These are phyloP conservation scores for Hirsutella thompsonii DNA, from an alignment of 2,329 filamentous ascomycete species.

Conservation along the genomic window DNA sequence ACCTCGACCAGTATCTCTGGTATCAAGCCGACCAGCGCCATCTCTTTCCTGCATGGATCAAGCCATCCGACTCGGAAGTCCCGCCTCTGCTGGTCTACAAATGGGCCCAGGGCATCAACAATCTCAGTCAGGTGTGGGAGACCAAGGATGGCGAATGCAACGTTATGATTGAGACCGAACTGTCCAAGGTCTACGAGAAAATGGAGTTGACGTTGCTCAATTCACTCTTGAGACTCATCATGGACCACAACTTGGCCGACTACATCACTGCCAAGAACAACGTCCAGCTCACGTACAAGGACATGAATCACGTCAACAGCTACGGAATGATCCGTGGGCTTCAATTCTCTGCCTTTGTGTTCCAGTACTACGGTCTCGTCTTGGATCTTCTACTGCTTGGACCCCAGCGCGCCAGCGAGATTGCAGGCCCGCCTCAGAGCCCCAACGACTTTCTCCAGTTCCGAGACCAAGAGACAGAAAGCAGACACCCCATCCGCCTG, in stretches of 20 bases:
- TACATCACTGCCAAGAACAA: slow-evolving; percentile 99
- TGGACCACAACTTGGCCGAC: slow-evolving; percentile 98
- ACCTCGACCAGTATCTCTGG: slow-evolving; percentile 97
- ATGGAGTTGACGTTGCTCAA: slow-evolving; percentile 95
- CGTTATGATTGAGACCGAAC: slow-evolving; percentile 94
- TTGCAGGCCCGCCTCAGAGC: slow-evolving; percentile 83
- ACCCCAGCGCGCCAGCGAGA: slow-evolving; percentile 91
- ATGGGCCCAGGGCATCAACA: slow-evolving; percentile 99
- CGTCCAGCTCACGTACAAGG: slow-evolving; percentile 96
- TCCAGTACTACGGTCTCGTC: slow-evolving; percentile 96
- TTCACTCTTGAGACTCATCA: slow-evolving; percentile 82
- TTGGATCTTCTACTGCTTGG: slow-evolving; percentile 86
- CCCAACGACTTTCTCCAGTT: slow-evolving; percentile 98
- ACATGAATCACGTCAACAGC: slow-evolving; percentile 99
- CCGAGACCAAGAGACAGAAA: slow-evolving; percentile 83
- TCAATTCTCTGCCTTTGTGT: slow-evolving; percentile 96
- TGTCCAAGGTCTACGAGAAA: slow-evolving; percentile 99
- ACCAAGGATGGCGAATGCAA: slow-evolving; percentile 91
- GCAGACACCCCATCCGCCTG: slow-evolving; percentile 87
- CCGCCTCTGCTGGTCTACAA: slow-evolving; percentile 92
- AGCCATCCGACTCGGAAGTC: slow-evolving; percentile 95
- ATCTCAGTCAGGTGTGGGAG: slow-evolving; percentile 90
- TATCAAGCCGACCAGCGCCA: slow-evolving; percentile 97
- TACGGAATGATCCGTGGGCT: slow-evolving; percentile 97
- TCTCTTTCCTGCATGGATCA: slow-evolving; percentile 97